phyloP scores from a whole-genome alignment of 139 green algal species.

The Closterium sp. region DNA sequence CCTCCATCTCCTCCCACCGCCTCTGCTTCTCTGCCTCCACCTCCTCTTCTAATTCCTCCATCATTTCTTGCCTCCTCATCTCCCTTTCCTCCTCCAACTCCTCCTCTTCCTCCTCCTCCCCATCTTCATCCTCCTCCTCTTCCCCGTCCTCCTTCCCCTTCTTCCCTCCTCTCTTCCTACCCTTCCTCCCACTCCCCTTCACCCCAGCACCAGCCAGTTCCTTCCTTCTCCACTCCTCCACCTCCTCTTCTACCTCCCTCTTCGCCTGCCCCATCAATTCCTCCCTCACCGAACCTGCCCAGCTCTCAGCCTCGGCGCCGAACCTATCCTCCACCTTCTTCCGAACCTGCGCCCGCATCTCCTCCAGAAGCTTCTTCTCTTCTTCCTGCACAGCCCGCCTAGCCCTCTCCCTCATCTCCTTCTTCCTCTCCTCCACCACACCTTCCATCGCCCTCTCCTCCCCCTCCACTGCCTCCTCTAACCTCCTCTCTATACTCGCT shows the following conservation, averaged over 20 bases:
- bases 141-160: background rate
- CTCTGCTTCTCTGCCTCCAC: slow-evolving; percentile 1
- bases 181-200: background rate
- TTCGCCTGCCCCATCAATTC: background rate
- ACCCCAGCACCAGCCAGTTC: background rate
- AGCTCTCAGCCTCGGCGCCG: slow-evolving; percentile 1
- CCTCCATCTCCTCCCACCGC: slow-evolving; percentile 9
- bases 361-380: background rate
- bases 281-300: background rate
- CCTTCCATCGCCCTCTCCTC: slow-evolving; percentile 1
- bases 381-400: background rate
- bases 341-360: slow-evolving; percentile 1
- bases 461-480: background rate
- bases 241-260: background rate
- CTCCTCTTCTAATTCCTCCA: background rate
- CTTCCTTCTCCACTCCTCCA: background rate
- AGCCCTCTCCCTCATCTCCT: background rate
- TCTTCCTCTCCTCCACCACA: background rate
- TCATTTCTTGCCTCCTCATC: background rate
- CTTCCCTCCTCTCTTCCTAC: background rate
- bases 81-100: background rate
- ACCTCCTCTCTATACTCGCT: background rate
- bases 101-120: background rate
- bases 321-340: background rate
- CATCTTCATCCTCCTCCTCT: background rate